Percentiles rank a stretch among this genome's conserved stretches.
Conservation (phyloP, 2,329 filamentous ascomycete genomes). For the Colletotrichum sp. region DNA sequence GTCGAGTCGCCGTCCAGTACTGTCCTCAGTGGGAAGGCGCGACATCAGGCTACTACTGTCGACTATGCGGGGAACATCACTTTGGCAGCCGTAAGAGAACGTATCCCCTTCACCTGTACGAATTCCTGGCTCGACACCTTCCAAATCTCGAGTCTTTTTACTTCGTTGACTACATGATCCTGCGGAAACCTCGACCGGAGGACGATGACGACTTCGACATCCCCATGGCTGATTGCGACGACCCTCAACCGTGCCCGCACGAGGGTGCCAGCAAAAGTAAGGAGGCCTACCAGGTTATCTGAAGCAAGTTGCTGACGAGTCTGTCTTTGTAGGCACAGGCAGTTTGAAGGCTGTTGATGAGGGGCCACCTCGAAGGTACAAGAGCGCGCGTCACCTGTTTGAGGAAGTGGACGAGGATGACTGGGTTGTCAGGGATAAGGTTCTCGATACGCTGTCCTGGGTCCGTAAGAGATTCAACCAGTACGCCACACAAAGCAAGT, state of each 20-base stretch:
- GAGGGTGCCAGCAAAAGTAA: neutral
- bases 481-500: conserved; percentile 38
- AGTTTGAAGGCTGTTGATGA: neutral
- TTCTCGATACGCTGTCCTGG: conserved; percentile 42
- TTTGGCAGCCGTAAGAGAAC: conserved; percentile 27
- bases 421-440: conserved; percentile 40
- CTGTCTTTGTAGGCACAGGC: neutral
- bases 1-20: conserved; percentile 46
- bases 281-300: neutral
- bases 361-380: conserved; percentile 17
- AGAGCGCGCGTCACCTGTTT: conserved; percentile 32
- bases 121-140: conserved; percentile 46
- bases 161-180: conserved; percentile 48
- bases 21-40: conserved; percentile 44
- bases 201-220: neutral
- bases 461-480: conserved; percentile 39
- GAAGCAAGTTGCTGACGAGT: neutral
- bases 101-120: conserved; percentile 46
- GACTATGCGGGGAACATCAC: conserved; percentile 37
- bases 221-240: neutral
- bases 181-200: conserved; percentile 28
- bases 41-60: conserved; percentile 31
- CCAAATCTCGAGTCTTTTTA: conserved; percentile 49
- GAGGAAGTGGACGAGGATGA: conserved; percentile 35
- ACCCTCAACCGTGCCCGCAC: neutral